Percentiles rank a stretch among this genome's conserved stretches.
phyloP scores from a whole-genome alignment of 2,329 filamentous ascomycete genomes.

The Sporothrix variecibatus region DNA sequence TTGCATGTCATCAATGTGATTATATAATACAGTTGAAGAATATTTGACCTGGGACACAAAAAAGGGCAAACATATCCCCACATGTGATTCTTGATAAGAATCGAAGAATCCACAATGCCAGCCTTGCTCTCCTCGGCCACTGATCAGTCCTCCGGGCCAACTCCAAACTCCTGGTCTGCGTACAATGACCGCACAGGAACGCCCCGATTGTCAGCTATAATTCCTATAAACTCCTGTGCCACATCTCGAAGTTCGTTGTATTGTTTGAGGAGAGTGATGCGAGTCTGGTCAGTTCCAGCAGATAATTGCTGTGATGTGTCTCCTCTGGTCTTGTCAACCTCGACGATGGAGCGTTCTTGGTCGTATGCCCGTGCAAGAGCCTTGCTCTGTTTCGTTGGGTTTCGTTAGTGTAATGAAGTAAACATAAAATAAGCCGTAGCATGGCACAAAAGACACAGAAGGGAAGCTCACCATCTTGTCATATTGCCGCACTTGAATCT shows the following conservation, averaged over 20 bases:
- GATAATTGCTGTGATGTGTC: background rate
- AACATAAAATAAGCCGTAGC: background rate
- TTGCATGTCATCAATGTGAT: background rate
- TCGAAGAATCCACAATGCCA: background rate
- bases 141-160: conserved; percentile 32
- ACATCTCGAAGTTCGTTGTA: conserved; percentile 46
- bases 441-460: background rate
- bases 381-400: conserved; percentile 15
- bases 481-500: conserved; percentile 2
- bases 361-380: conserved; percentile 18
- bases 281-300: conserved; percentile 23
- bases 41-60: background rate
- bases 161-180: conserved; percentile 37
- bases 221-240: conserved; percentile 43
- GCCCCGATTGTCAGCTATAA: conserved; percentile 42
- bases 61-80: background rate
- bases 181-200: conserved; percentile 40
- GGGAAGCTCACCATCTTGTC: conserved; percentile 23
- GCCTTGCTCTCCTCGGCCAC: no score
- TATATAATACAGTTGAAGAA: background rate
- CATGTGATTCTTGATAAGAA: background rate
- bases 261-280: conserved; percentile 37
- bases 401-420: background rate
- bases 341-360: conserved; percentile 7
- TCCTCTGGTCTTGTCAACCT: background rate